Base-by-base conservation (phyloP, 2,329 filamentous ascomycete genomes). In the Lasiodiplodia theobromae region DNA sequence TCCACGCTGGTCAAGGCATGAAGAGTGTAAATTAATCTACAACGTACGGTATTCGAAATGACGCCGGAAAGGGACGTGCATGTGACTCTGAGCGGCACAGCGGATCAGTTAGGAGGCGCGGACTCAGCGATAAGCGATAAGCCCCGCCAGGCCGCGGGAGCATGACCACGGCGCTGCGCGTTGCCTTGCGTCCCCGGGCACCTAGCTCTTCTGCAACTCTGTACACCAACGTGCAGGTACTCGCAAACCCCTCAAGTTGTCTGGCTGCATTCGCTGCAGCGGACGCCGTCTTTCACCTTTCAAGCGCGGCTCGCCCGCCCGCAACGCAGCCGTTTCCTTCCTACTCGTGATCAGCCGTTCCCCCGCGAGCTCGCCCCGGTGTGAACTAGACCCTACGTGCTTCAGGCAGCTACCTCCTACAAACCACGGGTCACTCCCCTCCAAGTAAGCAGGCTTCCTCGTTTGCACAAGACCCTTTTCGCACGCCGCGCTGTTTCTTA, bases 1-100 rank as follows among this genome's bases (percentile, higher is more conserved):
- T 47, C 37, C 60, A 38, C 6, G 44, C 60, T 23, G n/a, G 28
- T 67, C 53, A 37, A 18, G 54, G 65, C 65, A 60, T 58, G 65
- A 54, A 54, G 58, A 51, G 53, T 67, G 65, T 67, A 67, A 67
- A 67, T 67, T 67, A 67, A 66, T 66, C 64, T 53, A 57, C 34
- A n/a, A 66, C 51, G 51, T n/a, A 57, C 64, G 51, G n/a, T 40
- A 56, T 56, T 25, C 23, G 21, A 16, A 23, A 57, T 47, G 65
- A 49, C 37, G 28, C n/a, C n/a, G 37, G 3, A 21, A 31, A 23
- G 31, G 25, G 56, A 34, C 18, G 31, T 18, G 47, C 60, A 64
- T 64, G 60, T 64, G 60, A 64, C 60, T 64, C 47, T 34, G 31
- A 10, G 21, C 21, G 57, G n/a, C 57, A n/a, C 21, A 25, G 37